These are phyloP conservation scores for Sinapis alba DNA, from an alignment of 441 rosid species.

Conservation along the genomic window DNA sequence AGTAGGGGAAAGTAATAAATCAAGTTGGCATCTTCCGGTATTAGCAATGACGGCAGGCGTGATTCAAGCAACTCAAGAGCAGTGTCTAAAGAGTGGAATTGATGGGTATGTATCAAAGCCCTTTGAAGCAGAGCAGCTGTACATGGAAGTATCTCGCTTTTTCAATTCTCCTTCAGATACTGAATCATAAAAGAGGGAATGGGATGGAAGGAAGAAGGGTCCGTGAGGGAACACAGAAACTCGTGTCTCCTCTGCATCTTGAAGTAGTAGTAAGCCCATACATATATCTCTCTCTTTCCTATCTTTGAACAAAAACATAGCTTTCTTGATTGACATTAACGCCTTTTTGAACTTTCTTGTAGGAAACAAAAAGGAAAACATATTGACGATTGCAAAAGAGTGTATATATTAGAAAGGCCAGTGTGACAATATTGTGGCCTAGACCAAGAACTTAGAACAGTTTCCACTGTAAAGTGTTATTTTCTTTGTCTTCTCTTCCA, in stretches of 20 bases:
- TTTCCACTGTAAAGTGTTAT: slow-evolving; percentile 30
- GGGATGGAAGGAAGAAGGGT: slow-evolving; percentile 7
- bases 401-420: slow-evolving; percentile 26
- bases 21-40: slow-evolving; percentile 66
- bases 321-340: background rate
- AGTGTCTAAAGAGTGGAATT: slow-evolving; percentile 69
- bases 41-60: slow-evolving; percentile 98
- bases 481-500: background rate
- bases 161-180: slow-evolving; percentile 39
- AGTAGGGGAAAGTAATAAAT: slow-evolving; percentile 25
- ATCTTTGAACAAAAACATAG: too few species aligned
- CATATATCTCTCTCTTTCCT: too few species aligned
- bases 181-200: slow-evolving; percentile 12
- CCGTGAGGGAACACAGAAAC: slow-evolving; percentile 15
- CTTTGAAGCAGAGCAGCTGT: slow-evolving; percentile 83
- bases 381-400: slow-evolving; percentile 16
- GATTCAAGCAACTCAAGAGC: slow-evolving; percentile 83
- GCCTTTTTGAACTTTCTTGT: slow-evolving; percentile 6
- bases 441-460: slow-evolving; percentile 19
- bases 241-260: slow-evolving; percentile 15
- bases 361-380: slow-evolving; percentile 16
- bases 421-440: slow-evolving; percentile 15
- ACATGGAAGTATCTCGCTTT: slow-evolving; percentile 71
- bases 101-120: slow-evolving; percentile 94
- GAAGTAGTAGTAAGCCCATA: slow-evolving; percentile 27